Percentiles rank a stretch among this genome's conserved stretches.
These are phyloP conservation scores for Atkinsonella hypoxylon DNA, from an alignment of 2,329 filamentous ascomycete species.

Conservation along the genomic window DNA sequence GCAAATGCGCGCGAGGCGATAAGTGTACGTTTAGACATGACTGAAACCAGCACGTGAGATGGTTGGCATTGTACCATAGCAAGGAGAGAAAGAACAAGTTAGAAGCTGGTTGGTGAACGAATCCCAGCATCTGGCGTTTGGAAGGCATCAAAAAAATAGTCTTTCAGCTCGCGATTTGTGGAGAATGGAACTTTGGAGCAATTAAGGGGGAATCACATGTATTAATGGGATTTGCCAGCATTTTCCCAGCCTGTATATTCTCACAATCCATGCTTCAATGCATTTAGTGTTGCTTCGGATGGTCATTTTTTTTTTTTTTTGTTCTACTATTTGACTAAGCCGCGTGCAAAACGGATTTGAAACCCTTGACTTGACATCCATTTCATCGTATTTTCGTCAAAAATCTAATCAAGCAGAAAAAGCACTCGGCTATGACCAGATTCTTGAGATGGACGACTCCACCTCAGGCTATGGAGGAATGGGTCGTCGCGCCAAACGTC, in stretches of 20 bases:
- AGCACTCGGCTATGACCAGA: no score
- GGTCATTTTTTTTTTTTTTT: not conserved
- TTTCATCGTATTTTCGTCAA: no score
- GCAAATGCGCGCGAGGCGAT: conserved; percentile 60
- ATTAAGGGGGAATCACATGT: not conserved
- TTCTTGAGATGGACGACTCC: no score
- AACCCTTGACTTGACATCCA: no score
- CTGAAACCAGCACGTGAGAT: conserved; percentile 7
- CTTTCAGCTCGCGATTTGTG: not conserved
- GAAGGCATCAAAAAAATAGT: not conserved
- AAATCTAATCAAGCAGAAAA: no score
- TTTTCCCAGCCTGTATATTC: not conserved
- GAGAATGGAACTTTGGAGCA: not conserved
- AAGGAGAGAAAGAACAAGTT: not conserved
- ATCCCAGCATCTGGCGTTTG: conserved; percentile 4
- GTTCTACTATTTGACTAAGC: not conserved
- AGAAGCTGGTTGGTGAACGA: not conserved
- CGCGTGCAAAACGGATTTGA: no score
- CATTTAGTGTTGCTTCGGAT: not conserved
- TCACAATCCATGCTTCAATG: not conserved
- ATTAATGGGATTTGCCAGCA: not conserved
- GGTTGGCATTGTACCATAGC: not conserved
- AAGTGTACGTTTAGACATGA: conserved; percentile 66
- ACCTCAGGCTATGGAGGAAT: no score
- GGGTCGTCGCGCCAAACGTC: no score